Conservation (phyloP, 1,284 basidiomycete species). For the Trametes hirsuta region DNA sequence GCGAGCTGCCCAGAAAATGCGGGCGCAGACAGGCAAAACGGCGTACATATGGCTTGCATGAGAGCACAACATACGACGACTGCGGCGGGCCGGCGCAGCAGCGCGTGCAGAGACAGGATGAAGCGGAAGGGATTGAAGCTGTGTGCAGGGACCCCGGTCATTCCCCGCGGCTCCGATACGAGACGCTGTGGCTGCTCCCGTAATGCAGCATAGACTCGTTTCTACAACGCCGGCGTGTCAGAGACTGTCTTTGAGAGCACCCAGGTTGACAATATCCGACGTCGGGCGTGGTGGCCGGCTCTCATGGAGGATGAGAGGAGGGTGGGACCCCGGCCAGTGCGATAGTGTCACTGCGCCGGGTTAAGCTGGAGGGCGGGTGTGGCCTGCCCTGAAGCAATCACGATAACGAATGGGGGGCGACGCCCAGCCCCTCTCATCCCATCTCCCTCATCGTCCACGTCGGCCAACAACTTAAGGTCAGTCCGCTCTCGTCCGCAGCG, state of each 20-base stretch:
- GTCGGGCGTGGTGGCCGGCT: too few species aligned
- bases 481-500: conserved; percentile 10
- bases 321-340: too few species aligned
- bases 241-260: too few species aligned
- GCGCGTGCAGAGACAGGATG: neutral
- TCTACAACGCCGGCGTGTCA: too few species aligned
- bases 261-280: too few species aligned
- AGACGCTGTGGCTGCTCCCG: too few species aligned
- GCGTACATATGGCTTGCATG: neutral
- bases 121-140: neutral
- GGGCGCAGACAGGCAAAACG: neutral
- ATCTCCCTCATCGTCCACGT: conserved; percentile 22
- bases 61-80: neutral
- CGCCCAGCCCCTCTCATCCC: conserved; percentile 31
- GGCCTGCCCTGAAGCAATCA: conserved; percentile 39
- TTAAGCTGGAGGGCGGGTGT: neutral
- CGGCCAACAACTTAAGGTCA: conserved; percentile 15
- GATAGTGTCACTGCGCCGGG: neutral
- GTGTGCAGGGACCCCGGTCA: neutral
- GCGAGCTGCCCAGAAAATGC: neutral
- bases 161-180: too few species aligned
- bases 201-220: too few species aligned
- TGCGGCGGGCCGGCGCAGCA: neutral
- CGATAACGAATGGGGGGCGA: conserved; percentile 35
- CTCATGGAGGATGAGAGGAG: too few species aligned